These are phyloP conservation scores for Zygoascus bituminiphila DNA, from an alignment of 805 yeast species.

Conservation along the genomic window DNA sequence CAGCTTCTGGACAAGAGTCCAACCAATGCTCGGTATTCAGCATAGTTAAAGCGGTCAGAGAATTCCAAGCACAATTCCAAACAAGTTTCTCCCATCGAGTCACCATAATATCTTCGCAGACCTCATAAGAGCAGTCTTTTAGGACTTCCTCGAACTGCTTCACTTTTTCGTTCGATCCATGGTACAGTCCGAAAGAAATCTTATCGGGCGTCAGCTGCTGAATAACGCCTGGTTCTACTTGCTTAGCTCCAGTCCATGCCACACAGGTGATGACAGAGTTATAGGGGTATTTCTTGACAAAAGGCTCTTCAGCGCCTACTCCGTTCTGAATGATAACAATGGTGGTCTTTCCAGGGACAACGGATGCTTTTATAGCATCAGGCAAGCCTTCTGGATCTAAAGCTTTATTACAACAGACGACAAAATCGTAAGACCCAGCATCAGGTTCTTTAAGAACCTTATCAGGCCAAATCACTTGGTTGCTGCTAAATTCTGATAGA, in stretches of 20 bases:
- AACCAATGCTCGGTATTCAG: conserved; percentile 13
- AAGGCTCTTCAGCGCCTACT: conserved; percentile 10
- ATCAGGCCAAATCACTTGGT: not conserved
- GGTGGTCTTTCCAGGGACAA: conserved; percentile 12
- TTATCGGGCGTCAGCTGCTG: conserved; percentile 39
- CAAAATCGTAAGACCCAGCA: conserved; percentile 4
- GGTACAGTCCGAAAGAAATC: conserved; percentile 42
- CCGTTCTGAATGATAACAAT: conserved; percentile 15
- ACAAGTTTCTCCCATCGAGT: conserved; percentile 20
- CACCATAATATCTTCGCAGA: conserved; percentile 10
- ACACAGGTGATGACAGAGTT: conserved; percentile 11
- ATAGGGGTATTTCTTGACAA: conserved; percentile 8
- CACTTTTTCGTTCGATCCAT: conserved; percentile 13
- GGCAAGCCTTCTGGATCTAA: conserved; percentile 12
- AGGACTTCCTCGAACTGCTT: conserved; percentile 34
- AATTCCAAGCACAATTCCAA: conserved; percentile 21
- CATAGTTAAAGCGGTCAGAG: conserved; percentile 16
- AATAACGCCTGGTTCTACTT: conserved; percentile 7
- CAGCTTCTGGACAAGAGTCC: conserved; percentile 11
- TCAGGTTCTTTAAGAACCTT: not conserved
- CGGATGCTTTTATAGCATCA: conserved; percentile 28
- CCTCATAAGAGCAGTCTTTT: conserved; percentile 11
- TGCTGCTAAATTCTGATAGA: not conserved
- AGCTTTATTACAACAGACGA: conserved; percentile 12
- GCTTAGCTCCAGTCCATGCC: conserved; percentile 10